Base-by-base conservation (phyloP, 371 early-diverging fungal species). In the Smittium mucronatum region DNA sequence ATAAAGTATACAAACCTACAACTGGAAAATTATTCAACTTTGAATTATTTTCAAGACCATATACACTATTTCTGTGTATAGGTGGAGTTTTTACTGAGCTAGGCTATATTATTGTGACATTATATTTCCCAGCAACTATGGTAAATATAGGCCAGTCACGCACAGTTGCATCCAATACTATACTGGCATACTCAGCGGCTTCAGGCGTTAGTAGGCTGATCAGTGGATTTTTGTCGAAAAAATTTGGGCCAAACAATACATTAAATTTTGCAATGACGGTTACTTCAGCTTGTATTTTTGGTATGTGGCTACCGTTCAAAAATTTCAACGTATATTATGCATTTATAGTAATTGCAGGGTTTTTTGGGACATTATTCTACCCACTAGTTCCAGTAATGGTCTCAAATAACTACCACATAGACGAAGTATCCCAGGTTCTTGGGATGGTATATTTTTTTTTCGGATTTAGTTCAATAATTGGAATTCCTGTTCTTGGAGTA, bases 151-250 rank as follows among this genome's bases (percentile, higher is more conserved):
- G 64, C 25, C 28, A 31, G 28, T 26, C 64, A 11, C 16, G 36
- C 5, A 29, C 64, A 29, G 26, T 26, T 21, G 16, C 84, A 17
- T 81, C 84, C 11, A 72, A 81, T 60, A 78, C 86, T 30, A 70
- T 84, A 0, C 82, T 82, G 29, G 70, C 84, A 60, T 78, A 83
- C 36, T 86, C 82, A 63, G 84, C 79, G 29, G 81, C 81, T 0
- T 83, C 86, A 0, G 88, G 87, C 0, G 69, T 87, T 5, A 88
- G 89, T 1, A 86, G 92, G 64, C 74, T 91, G 36, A 70, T 82
- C 5, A 76, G 85, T 26, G 91, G 91, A 2, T 75, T 80, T 33
- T 72, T 82, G 57, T 85, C 85, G 0, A 87, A 87, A 60, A 72
- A 74, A 2, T 34, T 88, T 2, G 89, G 90, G 36, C 82, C 82